Evolutionary conservation across 305 asterid species (phyloP), one percentile per base, ranked within the genome.

Genomic region (Rubia tinctorum): DNA sequence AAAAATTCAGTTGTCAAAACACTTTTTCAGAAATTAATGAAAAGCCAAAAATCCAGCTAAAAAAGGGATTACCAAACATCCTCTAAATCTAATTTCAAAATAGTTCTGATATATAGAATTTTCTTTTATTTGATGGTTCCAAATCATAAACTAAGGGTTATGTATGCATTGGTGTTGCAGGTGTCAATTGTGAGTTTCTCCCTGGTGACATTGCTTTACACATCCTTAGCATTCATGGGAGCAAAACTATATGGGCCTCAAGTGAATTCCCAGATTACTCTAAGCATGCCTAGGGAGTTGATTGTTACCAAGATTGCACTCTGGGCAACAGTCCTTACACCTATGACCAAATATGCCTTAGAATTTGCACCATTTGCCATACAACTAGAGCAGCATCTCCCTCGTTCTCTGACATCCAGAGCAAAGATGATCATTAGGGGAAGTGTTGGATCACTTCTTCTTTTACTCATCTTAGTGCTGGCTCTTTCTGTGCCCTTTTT

Each of bases 281-380:
- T 91, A 69, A 87, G 91, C 87, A 85, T 89, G 92, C 93, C 96
- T n/a, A 80, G 39, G 18, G 75, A 79, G n/a, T 78, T 66, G 17
- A 62, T 84, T 4, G 37, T 82, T 66, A 84, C 97, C 1, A 89
- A 91, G 79, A 79, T 91, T 42, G 97, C 96, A 43, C 83, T 89
- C 1, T 89, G 96, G 96, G 91, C 96, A 53, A 86, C 92, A 2
- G 85, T 88, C 7, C 76, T 88, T 27, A 88, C 91, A 9, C 96
- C 96, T 14, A 82, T 91, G 90, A 91, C 97, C 17, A 89, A 88
- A 83, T 89, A 89, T 67, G 96, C 92, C 7, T 82, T 91, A 0
- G 92, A 86, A 69, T 89, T 88, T 74, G 86, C 92, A 22, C 96
- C 97, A 3, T 81, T 89, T 45, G 94, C 97, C 25, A 88, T 85